phyloP scores from a whole-genome alignment of 352 stramenopile species.

The Saprolegnia parasitica region DNA sequence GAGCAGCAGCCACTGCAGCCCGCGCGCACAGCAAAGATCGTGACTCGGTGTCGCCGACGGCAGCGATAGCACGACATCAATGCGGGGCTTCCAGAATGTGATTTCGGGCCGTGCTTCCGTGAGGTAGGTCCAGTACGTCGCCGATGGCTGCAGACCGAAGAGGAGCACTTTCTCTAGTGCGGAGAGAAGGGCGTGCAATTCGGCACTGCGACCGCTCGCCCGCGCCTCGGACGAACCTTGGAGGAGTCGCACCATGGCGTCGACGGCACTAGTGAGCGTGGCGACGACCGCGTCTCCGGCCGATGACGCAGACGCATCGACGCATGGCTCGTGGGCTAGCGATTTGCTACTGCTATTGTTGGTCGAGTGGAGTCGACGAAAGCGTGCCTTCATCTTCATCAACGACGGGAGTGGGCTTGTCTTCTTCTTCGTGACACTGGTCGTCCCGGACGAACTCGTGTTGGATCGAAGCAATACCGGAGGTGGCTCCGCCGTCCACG shows the following conservation, averaged over 20 bases:
- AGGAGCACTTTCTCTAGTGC: slow-evolving; percentile 27
- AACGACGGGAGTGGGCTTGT: too few species aligned
- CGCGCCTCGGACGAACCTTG: not conserved
- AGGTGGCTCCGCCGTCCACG: too few species aligned
- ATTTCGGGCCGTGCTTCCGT: slow-evolving; percentile 12
- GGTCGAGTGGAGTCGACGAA: not conserved
- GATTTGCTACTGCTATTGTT: not conserved
- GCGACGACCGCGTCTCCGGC: not conserved
- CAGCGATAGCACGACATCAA: slow-evolving; percentile 1
- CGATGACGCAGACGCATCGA: slow-evolving; percentile 9
- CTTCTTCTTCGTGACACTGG: too few species aligned
- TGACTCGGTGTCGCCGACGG: slow-evolving; percentile 2
- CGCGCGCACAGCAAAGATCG: slow-evolving; percentile 10
- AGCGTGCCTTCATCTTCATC: not conserved
- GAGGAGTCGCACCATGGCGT: not conserved
- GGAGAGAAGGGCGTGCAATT: slow-evolving; percentile 15
- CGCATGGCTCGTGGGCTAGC: not conserved
- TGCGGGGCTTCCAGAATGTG: slow-evolving; percentile 20
- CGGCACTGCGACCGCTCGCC: not conserved
- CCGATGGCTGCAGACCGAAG: slow-evolving; percentile 14
- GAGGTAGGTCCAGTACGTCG: slow-evolving; percentile 16
- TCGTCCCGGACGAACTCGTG: too few species aligned
- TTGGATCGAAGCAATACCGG: too few species aligned
- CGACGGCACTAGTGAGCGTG: not conserved
- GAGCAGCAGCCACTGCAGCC: slow-evolving; percentile 24